These are phyloP conservation scores for Gleditsia sinensis DNA, from an alignment of 306 rosid species.

Conservation along the genomic window DNA sequence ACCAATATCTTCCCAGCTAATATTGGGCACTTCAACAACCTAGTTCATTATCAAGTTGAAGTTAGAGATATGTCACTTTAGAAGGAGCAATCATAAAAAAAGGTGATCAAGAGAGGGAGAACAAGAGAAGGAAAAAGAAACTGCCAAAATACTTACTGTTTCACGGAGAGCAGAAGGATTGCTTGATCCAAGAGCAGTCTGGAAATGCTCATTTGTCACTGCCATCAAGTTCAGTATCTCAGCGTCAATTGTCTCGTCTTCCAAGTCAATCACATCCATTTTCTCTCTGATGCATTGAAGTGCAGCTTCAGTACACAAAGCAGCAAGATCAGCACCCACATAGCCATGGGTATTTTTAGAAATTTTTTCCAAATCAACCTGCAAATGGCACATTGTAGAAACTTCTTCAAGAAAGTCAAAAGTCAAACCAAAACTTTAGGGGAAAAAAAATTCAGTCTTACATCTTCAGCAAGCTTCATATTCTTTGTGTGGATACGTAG, in stretches of 20 bases:
- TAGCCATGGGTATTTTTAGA: conserved; percentile 72
- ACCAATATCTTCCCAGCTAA: conserved; percentile 73
- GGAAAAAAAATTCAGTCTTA: conserved; percentile 25
- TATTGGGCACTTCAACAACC: conserved; percentile 85
- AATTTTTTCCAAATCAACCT: conserved; percentile 78
- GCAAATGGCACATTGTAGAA: background rate
- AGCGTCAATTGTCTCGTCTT: conserved; percentile 78
- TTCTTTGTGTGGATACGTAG: conserved; percentile 81
- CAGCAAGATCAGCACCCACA: conserved; percentile 81
- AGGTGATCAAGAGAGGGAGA: background rate
- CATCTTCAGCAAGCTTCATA: conserved; percentile 81
- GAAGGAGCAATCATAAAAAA: background rate
- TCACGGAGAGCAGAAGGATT: conserved; percentile 80
- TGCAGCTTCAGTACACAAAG: conserved; percentile 79
- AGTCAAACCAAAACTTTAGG: background rate
- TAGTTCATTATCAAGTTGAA: conserved; percentile 18
- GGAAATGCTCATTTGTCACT: conserved; percentile 74
- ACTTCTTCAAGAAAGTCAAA: background rate
- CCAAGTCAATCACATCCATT: conserved; percentile 77
- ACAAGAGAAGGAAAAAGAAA: background rate
- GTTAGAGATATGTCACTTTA: conserved; percentile 16
- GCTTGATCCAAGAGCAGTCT: conserved; percentile 77
- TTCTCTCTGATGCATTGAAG: conserved; percentile 79
- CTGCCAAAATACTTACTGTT: conserved; percentile 46
- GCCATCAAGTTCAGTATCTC: conserved; percentile 81